Percentiles rank a stretch among this genome's conserved stretches.
These are phyloP conservation scores for Triglochin maritima DNA, from an alignment of 106 monocot genomes.

Conservation along the genomic window DNA sequence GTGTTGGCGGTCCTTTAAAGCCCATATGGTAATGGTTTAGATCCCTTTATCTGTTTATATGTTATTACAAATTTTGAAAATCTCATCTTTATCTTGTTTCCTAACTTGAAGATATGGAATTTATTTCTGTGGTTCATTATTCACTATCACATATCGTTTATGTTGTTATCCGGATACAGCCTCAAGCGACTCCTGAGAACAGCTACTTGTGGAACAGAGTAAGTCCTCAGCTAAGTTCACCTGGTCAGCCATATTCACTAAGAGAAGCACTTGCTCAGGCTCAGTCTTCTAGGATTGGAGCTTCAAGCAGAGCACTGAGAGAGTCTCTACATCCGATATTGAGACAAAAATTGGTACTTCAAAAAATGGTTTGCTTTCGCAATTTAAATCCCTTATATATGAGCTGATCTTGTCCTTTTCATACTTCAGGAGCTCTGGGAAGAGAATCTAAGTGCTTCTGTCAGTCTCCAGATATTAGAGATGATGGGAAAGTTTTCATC, in stretches of 20 bases:
- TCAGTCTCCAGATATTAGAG: slow-evolving; percentile 90
- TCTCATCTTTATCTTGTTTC: too few species aligned
- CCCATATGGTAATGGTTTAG: too few species aligned
- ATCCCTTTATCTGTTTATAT: too few species aligned
- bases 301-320: slow-evolving; percentile 74
- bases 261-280: slow-evolving; percentile 99
- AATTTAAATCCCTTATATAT: too few species aligned
- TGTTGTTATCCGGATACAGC: slow-evolving; percentile 21
- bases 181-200: slow-evolving; percentile 90
- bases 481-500: slow-evolving; percentile 74
- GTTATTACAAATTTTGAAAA: too few species aligned
- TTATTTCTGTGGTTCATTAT: too few species aligned
- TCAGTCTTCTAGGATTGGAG: slow-evolving; percentile 90
- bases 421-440: slow-evolving; percentile 92
- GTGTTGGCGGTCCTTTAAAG: too few species aligned
- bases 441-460: slow-evolving; percentile 88
- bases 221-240: slow-evolving; percentile 90
- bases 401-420: too few species aligned
- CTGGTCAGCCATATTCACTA: slow-evolving; percentile 95
- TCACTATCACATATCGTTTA: too few species aligned
- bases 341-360: slow-evolving; percentile 82
- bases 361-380: not conserved
- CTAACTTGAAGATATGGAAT: too few species aligned
- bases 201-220: slow-evolving; percentile 91
- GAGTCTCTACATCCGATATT: slow-evolving; percentile 91